These are phyloP conservation scores for Aureobasidium sp. DNA, from an alignment of 2,329 filamentous ascomycete genomes.

Conservation along the genomic window DNA sequence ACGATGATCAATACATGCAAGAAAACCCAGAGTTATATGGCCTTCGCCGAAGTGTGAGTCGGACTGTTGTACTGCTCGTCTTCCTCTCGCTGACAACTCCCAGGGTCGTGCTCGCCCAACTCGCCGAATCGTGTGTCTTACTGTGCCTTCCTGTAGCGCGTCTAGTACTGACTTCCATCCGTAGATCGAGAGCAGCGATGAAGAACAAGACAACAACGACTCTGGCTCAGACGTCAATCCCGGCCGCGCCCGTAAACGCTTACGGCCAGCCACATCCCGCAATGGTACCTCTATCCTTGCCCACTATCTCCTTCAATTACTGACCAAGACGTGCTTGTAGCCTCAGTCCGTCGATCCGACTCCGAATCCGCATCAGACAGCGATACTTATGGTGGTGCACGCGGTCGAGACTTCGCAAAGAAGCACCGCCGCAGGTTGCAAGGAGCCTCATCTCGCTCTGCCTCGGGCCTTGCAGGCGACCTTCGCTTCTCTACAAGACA, in stretches of 20 bases:
- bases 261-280: constrained; percentile 53
- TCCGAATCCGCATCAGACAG: constrained; percentile 61
- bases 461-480: constrained; percentile 58
- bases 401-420: constrained; percentile 58
- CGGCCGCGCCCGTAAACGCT: constrained; percentile 51
- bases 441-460: constrained; percentile 49
- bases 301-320: constrained; percentile 34
- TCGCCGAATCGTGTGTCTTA: constrained; percentile 48
- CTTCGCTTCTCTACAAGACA: constrained; percentile 87
- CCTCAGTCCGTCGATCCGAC: constrained; percentile 30
- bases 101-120: constrained; percentile 53
- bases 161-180: constrained; percentile 15
- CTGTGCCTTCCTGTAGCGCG: neutral
- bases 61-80: neutral
- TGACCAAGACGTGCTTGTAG: constrained; percentile 17
- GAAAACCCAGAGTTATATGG: constrained; percentile 94
- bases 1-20: constrained; percentile 73
- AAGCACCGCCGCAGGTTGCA: constrained; percentile 66
- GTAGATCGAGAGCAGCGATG: constrained; percentile 51
- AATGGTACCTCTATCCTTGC: constrained; percentile 41
- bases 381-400: constrained; percentile 69
- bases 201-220: constrained; percentile 44
- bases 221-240: constrained; percentile 68
- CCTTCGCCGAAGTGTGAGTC: constrained; percentile 77
- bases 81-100: constrained; percentile 24